Conservation (phyloP, 805 yeast species). For the Lipomyces kockii region DNA sequence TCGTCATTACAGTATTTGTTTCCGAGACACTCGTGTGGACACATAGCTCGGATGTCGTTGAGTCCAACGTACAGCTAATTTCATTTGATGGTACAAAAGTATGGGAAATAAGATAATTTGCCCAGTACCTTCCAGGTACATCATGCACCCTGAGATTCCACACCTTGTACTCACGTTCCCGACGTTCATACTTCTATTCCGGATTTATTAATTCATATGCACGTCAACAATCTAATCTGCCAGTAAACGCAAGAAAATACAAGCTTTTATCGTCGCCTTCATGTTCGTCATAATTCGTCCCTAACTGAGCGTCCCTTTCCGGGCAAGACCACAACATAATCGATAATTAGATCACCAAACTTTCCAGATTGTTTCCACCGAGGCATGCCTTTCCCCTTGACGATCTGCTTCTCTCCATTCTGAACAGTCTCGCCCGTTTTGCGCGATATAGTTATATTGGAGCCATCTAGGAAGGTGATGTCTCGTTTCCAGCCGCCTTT, state of each 20-base stretch:
- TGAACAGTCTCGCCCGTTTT: slow-evolving; percentile 56
- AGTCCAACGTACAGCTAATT: too few relatives aligned
- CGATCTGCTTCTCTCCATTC: slow-evolving; percentile 72
- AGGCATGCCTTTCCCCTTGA: slow-evolving; percentile 90
- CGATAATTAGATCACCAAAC: slow-evolving; percentile 56
- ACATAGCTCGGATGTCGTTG: too few relatives aligned
- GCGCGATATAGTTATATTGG: slow-evolving; percentile 57
- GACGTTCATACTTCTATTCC: background rate
- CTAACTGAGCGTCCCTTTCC: slow-evolving; percentile 20
- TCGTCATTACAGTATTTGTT: too few relatives aligned
- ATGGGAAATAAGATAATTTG: too few relatives aligned
- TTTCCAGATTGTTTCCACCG: slow-evolving; percentile 52
- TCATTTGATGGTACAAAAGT: too few relatives aligned
- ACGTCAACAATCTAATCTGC: background rate
- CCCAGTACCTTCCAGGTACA: too few relatives aligned
- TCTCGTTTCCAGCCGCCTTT: slow-evolving; percentile 80
- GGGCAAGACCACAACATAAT: slow-evolving; percentile 48
- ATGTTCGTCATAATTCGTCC: slow-evolving; percentile 8
- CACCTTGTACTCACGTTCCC: too few relatives aligned
- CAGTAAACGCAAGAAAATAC: background rate
- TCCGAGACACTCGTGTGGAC: too few relatives aligned
- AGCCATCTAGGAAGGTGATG: slow-evolving; percentile 68
- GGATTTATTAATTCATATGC: background rate
- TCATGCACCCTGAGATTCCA: background rate
- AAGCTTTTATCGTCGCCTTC: background rate